Evolutionary conservation across 345 rosid species (phyloP).

Genomic region (Bruguiera parviflora): DNA sequence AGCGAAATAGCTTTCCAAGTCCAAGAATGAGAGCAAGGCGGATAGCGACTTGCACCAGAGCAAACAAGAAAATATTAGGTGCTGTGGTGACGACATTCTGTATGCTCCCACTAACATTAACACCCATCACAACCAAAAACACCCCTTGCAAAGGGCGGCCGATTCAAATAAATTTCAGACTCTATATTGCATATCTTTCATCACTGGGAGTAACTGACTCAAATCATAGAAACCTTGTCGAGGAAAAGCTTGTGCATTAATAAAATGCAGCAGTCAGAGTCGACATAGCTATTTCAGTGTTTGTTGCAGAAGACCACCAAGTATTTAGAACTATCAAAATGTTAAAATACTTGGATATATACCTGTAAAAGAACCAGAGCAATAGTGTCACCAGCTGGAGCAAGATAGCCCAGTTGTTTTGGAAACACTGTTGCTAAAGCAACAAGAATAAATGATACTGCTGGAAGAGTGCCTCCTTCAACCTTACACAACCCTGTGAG

Average conservation of each 20-base stretch:
- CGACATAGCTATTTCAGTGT: too few species aligned
- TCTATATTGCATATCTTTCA: not conserved
- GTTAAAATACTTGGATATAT: not conserved
- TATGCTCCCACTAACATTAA: conserved; percentile 72
- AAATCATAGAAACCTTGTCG: too few species aligned
- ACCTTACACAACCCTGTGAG: conserved; percentile 42
- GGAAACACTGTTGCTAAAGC: conserved; percentile 67
- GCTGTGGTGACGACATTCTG: conserved; percentile 67
- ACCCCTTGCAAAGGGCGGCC: conserved; percentile 29
- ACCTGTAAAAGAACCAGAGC: conserved; percentile 85
- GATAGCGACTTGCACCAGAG: conserved; percentile 54
- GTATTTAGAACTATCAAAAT: too few species aligned
- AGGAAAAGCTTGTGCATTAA: too few species aligned
- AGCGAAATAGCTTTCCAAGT: conserved; percentile 44
- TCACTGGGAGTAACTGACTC: not conserved
- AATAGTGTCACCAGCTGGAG: conserved; percentile 61
- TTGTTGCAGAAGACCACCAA: too few species aligned
- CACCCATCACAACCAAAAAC: conserved; percentile 73
- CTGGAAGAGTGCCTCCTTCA: conserved; percentile 68
- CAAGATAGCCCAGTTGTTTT: conserved; percentile 48
- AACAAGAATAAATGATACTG: conserved; percentile 58
- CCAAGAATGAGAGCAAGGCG: conserved; percentile 54
- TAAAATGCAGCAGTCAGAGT: too few species aligned
- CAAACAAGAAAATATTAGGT: conserved; percentile 68
- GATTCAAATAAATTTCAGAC: not conserved